Base-by-base conservation (phyloP, 23 red algal genomes). In the Chondrus crispus region DNA sequence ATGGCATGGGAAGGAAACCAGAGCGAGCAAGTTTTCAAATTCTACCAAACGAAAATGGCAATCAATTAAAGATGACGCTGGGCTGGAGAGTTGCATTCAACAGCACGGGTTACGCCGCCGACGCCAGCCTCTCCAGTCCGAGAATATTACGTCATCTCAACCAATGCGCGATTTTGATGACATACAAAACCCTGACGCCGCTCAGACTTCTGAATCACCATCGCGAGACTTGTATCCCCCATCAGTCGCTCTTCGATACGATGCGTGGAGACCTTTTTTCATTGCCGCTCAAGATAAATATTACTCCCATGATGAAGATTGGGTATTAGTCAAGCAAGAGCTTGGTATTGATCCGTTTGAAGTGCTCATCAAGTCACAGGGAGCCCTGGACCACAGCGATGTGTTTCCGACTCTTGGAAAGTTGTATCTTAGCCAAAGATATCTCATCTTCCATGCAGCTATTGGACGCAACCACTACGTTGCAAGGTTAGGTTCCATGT, bases 401-500 rank as follows among this genome's bases (percentile, higher is more conserved):
- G 30, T 89, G 13, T 47, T 96, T 42, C 95, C 95, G 4, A 89
- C 90, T 4, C 74, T 90, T 46, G 95, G 95, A 20, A 88, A 90
- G 50, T 81, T 96, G 40, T 96, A 70, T 63, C 57, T 96, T 4
- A 85, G 75, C 44, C 89, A 96, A 71, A 51, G 95, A 4, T 96
- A 96, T 54, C 62, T 96, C 2, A 64, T 89, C 1, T 96, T 96
- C n/a, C 72, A 77, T 29, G 95, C 95, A 3, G 90, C 84, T 19
- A 64, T 96, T 18, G 95, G 95, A 14, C 46, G 75, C n/a, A 83
- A 85, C 70, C 89, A 96, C 62, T 96, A 89, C 26, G 74, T 96
- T 6, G 62, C 83, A 18, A 79, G 88, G 14, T 77, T 96, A 7
- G 88, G 81, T n/a, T 62, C 77, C 5, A 45, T 96, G 12, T 72